phyloP scores from a whole-genome alignment of 768 basidiomycete species.

The Panus rudis region DNA sequence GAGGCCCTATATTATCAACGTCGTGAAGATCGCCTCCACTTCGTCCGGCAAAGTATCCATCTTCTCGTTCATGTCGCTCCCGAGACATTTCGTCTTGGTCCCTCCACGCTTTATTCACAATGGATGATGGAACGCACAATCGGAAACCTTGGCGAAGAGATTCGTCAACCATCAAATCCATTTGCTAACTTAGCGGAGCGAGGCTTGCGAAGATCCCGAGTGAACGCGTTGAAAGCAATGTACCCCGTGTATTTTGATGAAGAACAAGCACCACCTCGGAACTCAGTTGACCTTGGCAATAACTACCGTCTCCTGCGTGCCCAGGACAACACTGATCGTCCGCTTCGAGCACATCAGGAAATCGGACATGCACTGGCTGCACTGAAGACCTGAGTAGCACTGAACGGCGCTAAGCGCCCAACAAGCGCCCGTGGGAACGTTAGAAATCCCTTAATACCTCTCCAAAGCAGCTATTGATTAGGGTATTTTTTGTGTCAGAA shows the following conservation, averaged over 20 bases:
- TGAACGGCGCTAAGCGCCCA: no score
- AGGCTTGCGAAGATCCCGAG: conserved; percentile 13
- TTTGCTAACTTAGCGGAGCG: conserved; percentile 21
- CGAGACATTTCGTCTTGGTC: conserved; percentile 18
- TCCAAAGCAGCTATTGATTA: no score
- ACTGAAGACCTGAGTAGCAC: no score
- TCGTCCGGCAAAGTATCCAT: conserved; percentile 27
- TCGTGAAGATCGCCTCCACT: conserved; percentile 23
- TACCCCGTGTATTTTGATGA: conserved; percentile 17
- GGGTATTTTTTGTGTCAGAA: no score
- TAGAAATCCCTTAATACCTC: no score
- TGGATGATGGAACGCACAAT: conserved; percentile 21
- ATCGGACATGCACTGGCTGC: no score
- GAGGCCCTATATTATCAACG: conserved; percentile 30
- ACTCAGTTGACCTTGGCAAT: conserved; percentile 14
- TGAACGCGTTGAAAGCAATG: conserved; percentile 20
- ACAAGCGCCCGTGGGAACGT: no score
- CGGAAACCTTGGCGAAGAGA: conserved; percentile 19
- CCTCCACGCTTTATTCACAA: conserved; percentile 9
- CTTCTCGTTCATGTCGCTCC: conserved; percentile 21
- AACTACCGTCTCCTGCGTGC: conserved; percentile 19
- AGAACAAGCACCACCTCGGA: conserved; percentile 3
- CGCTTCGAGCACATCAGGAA: no score
- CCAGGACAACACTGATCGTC: not conserved
- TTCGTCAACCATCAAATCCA: conserved; percentile 18